Evolutionary conservation across 768 basidiomycete genomes (phyloP).

Genomic region (Tricholoma terreum): DNA sequence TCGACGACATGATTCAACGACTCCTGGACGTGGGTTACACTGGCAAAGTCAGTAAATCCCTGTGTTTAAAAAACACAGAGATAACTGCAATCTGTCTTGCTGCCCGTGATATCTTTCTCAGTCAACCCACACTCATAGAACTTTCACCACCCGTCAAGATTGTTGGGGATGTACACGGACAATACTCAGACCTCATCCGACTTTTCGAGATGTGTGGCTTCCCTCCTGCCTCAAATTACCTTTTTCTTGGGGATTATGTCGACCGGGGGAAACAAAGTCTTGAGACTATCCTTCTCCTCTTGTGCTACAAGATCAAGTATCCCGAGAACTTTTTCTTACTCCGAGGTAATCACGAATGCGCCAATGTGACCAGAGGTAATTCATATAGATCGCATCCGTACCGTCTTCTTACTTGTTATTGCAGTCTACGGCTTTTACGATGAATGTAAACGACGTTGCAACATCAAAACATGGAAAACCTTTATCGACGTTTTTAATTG

Average conservation of each 20-base stretch:
- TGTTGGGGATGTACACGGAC: slow-evolving; percentile 98
- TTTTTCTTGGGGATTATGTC: slow-evolving; percentile 98
- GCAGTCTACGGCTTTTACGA: slow-evolving; percentile 99
- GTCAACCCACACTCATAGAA: slow-evolving; percentile 95
- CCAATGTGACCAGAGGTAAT: slow-evolving; percentile 94
- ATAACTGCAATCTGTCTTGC: slow-evolving; percentile 93
- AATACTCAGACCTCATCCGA: slow-evolving; percentile 97
- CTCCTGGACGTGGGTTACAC: slow-evolving; percentile 96
- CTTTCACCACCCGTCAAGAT: slow-evolving; percentile 98
- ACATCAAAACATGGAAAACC: slow-evolving; percentile 99
- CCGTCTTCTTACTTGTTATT: slow-evolving; percentile 14
- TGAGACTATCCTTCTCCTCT: slow-evolving; percentile 92
- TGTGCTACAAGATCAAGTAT: slow-evolving; percentile 99
- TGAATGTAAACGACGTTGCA: slow-evolving; percentile 99
- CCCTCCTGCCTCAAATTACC: slow-evolving; percentile 94
- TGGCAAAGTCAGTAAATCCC: slow-evolving; percentile 95
- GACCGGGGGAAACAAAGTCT: slow-evolving; percentile 98
- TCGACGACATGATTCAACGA: slow-evolving; percentile 98
- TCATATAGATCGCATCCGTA: slow-evolving; percentile 4
- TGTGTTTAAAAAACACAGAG: slow-evolving; percentile 94
- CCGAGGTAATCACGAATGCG: slow-evolving; percentile 98
- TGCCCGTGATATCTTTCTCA: slow-evolving; percentile 93
- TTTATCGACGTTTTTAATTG: slow-evolving; percentile 99
- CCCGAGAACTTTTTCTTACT: slow-evolving; percentile 99
- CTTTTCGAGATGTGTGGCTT: slow-evolving; percentile 99